phyloP scores from a whole-genome alignment of 768 basidiomycete species.

The Suillus weaverae region DNA sequence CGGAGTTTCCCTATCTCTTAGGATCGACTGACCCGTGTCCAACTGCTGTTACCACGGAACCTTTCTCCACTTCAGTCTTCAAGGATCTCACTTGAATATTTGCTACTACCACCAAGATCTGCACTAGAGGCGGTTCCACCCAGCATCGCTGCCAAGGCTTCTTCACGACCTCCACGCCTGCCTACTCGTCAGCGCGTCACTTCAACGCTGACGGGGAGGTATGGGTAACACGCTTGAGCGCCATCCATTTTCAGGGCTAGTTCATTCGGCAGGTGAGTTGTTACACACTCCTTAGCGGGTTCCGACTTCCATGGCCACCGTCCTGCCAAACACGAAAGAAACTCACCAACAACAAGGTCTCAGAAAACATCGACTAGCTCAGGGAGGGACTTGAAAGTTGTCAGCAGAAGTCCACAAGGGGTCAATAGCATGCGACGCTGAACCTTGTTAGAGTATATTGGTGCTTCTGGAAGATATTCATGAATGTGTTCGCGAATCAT shows the following conservation, averaged over 20 bases:
- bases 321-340: constrained; percentile 19
- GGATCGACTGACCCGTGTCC: too few species aligned
- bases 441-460: background rate
- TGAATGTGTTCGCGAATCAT: background rate
- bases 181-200: constrained; percentile 61
- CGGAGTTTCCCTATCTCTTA: too few species aligned
- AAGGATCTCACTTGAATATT: constrained; percentile 87
- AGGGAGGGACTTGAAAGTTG: background rate
- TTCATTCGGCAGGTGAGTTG: constrained; percentile 90
- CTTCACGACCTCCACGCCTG: constrained; percentile 78
- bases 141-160: constrained; percentile 76
- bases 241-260: constrained; percentile 91
- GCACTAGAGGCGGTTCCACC: constrained; percentile 79
- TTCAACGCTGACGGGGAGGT: constrained; percentile 65
- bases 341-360: background rate
- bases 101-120: constrained; percentile 90
- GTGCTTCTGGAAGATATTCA: background rate
- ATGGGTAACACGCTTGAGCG: constrained; percentile 85
- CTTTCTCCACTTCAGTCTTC: too few species aligned
- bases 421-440: background rate
- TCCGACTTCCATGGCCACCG: too few species aligned
- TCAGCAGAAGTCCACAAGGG: background rate
- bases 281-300: too few species aligned
- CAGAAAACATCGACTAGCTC: background rate
- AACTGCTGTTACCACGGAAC: too few species aligned